Evolutionary conservation across 2,329 filamentous ascomycete species (phyloP).

Genomic region (Zalaria obscura): DNA sequence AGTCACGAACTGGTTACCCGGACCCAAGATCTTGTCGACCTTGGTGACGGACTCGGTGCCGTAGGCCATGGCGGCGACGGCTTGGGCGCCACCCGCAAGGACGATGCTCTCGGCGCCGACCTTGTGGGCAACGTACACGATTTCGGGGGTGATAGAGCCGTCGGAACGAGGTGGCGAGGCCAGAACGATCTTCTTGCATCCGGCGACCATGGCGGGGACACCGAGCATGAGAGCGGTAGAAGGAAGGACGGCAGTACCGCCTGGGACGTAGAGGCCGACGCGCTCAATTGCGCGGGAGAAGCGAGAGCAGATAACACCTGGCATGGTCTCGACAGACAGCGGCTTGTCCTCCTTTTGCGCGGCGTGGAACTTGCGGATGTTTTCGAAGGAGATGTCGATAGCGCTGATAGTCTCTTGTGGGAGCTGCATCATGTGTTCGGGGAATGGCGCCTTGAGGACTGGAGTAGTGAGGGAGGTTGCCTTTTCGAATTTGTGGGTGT

Average conservation of each 20-base stretch:
- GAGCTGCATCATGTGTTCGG: conserved; percentile 71
- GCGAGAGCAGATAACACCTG: conserved; percentile 84
- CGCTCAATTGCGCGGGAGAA: conserved; percentile 87
- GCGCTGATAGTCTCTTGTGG: conserved; percentile 71
- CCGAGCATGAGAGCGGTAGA: conserved; percentile 96
- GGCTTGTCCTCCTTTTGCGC: conserved; percentile 77
- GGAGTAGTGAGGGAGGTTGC: conserved; percentile 81
- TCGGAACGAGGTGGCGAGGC: conserved; percentile 83
- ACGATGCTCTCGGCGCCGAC: conserved; percentile 93
- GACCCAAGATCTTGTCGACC: conserved; percentile 96
- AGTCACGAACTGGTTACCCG: conserved; percentile 96
- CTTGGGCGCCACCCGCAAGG: conserved; percentile 87
- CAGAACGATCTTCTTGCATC: conserved; percentile 87
- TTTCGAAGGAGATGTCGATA: conserved; percentile 89
- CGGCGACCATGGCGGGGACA: conserved; percentile 93
- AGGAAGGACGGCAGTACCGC: conserved; percentile 90
- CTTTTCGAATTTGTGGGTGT: conserved; percentile 97
- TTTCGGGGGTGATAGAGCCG: conserved; percentile 85
- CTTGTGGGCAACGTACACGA: conserved; percentile 95
- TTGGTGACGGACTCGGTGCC: conserved; percentile 89
- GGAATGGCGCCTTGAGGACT: conserved; percentile 81
- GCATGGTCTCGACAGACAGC: conserved; percentile 89
- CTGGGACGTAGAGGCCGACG: conserved; percentile 92
- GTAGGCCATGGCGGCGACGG: conserved; percentile 92
- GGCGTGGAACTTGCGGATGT: conserved; percentile 86